Conservation (phyloP, 2,329 filamentous ascomycete species). For the Aspergillus floridensis region DNA sequence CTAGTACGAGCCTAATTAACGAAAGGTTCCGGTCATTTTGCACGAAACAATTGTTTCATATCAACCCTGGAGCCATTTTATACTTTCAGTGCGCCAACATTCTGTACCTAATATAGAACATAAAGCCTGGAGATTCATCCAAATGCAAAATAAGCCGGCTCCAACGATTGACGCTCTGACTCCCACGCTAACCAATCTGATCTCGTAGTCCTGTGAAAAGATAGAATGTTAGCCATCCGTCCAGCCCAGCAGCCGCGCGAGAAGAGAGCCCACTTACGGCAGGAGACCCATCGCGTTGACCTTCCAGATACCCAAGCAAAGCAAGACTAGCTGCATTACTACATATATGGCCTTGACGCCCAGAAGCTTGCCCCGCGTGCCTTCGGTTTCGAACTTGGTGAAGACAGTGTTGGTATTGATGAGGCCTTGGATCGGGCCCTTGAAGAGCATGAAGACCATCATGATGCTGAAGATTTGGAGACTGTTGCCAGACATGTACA, state of each 20-base stretch:
- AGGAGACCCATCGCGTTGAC: slow-evolving; percentile 93
- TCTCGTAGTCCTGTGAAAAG: slow-evolving; percentile 69
- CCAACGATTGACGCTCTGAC: slow-evolving; percentile 65
- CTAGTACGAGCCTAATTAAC: too few relatives aligned
- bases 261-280: slow-evolving; percentile 61
- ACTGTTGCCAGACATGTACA: slow-evolving; percentile 99
- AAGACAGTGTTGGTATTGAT: slow-evolving; percentile 84
- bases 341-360: slow-evolving; percentile 87
- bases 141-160: slow-evolving; percentile 64
- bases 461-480: slow-evolving; percentile 99
- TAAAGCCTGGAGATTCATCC: slow-evolving; percentile 17
- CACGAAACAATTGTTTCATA: not conserved
- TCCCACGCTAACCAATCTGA: slow-evolving; percentile 99
- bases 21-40: not conserved
- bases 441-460: slow-evolving; percentile 99
- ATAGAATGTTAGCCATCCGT: slow-evolving; percentile 5
- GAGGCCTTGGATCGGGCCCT: slow-evolving; percentile 85
- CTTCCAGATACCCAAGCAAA: slow-evolving; percentile 91
- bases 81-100: not conserved
- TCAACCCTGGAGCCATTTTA: not conserved
- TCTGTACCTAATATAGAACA: not conserved
- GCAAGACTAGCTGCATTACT: slow-evolving; percentile 76
- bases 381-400: slow-evolving; percentile 80
- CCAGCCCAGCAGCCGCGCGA: not conserved
- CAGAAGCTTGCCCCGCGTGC: slow-evolving; percentile 69